Conservation (phyloP, 2,329 filamentous ascomycete genomes). For the Zasmidium citrigriseum region DNA sequence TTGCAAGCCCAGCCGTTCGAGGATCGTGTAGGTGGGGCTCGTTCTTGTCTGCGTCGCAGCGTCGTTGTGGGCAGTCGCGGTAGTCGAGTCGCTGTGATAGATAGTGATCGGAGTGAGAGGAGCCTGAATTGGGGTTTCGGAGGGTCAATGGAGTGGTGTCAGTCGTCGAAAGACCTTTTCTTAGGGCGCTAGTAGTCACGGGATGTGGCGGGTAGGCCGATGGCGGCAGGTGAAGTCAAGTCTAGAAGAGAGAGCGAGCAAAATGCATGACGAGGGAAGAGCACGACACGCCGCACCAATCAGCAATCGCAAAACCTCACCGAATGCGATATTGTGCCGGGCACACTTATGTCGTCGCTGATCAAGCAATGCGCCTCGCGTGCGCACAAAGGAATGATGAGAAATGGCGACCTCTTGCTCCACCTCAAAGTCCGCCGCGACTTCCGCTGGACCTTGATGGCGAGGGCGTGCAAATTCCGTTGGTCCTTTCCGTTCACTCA, state of each 20-base stretch:
- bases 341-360: neutral
- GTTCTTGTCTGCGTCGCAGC: neutral
- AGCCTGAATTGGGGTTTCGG: neutral
- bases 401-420: neutral
- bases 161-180: neutral
- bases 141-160: neutral
- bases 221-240: neutral
- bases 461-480: neutral
- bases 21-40: conserved; percentile 1
- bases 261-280: neutral
- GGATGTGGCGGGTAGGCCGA: neutral
- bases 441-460: neutral
- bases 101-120: neutral
- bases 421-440: neutral
- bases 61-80: neutral
- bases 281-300: neutral
- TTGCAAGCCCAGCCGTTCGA: conserved; percentile 38
- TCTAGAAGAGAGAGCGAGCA: neutral
- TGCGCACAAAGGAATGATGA: neutral
- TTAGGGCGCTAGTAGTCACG: neutral
- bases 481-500: no score
- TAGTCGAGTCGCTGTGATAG: neutral
- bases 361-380: neutral
- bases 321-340: neutral
- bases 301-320: neutral